Evolutionary conservation across 108 stramenopile genomes (phyloP), one percentile per base, ranked within the genome.

Genomic region (Cyclotella atomus): DNA sequence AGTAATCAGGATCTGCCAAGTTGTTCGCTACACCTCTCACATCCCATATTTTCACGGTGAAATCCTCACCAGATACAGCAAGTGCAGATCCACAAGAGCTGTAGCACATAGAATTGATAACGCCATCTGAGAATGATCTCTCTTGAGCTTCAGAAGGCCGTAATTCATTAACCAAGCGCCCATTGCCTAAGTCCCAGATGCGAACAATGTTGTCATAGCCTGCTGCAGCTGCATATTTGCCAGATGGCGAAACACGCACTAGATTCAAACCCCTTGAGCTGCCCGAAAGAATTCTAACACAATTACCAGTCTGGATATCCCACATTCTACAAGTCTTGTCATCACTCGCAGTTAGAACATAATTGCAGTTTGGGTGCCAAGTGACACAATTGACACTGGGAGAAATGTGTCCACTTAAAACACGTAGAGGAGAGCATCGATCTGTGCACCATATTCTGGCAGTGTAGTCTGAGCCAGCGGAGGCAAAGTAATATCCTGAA

Each of bases 361-460:
- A 99, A 83, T 96, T 96, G 84, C 85, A 84, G 71, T 98, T 98
- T 7, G 98, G 97, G 82, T 99, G 97, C 88, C 94, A 98, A 15
- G 76, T 78, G 15, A 97, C 93, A 24, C 86, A 86, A 73, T 93
- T 90, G 3, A 99, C 96, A 71, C 87, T 90, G 7, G 93, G 86
- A 20, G 87, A 87, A 20, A 90, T 75, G 77, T 99, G 98, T 10
- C 98, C 98, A 24, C 88, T 84, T 44, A 99, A 96, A 15, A 99
- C 63, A 24, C 98, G 93, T 7, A 98, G 76, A 27, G 97, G 97
- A 24, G 83, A 57, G 10, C 85, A 70, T 30, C 97, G 82, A 75
- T 99, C 97, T 12, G 96, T 96, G 27, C 89, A 82, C 97, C 96
- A 99, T n/a, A 99, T 79, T 25, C 97, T 71, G 5, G 93, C 96